phyloP scores from a whole-genome alignment of 2,329 filamentous ascomycete genomes.

The Aureobasidium sp. region DNA sequence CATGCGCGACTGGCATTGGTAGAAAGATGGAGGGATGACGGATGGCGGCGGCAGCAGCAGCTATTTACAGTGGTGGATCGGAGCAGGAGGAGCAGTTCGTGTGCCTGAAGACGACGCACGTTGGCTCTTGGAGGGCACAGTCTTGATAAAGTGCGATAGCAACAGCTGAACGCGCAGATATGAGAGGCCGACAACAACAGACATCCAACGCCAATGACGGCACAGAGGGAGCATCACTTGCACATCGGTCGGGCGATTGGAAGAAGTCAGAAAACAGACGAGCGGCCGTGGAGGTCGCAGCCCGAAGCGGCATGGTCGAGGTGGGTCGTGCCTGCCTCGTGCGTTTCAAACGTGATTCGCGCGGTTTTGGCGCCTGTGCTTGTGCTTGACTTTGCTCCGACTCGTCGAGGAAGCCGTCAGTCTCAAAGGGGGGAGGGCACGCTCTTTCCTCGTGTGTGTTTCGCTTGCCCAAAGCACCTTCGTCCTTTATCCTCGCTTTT shows the following conservation, averaged over 20 bases:
- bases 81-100: not conserved
- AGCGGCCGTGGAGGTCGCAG: not conserved
- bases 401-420: not conserved
- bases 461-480: constrained; percentile 10
- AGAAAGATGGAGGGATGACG: not conserved
- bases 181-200: not conserved
- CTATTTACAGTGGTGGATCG: constrained; percentile 1
- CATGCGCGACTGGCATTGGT: not conserved
- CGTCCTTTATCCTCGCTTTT: constrained; percentile 11
- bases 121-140: not conserved
- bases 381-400: constrained; percentile 12
- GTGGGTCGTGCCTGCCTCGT: constrained; percentile 11
- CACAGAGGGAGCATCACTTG: constrained; percentile 1
- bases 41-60: constrained; percentile 6
- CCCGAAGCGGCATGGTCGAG: not conserved
- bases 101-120: not conserved
- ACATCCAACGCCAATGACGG: not conserved
- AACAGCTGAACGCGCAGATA: not conserved
- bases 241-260: not conserved
- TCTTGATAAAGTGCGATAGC: constrained; percentile 7
- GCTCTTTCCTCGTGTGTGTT: constrained; percentile 13
- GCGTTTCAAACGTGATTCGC: constrained; percentile 14
- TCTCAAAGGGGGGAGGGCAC: constrained; percentile 12
- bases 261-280: constrained; percentile 2
- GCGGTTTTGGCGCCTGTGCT: constrained; percentile 9